Conservation (phyloP, 2,329 filamentous ascomycete species). For the Plectosphaerella cucumerina region DNA sequence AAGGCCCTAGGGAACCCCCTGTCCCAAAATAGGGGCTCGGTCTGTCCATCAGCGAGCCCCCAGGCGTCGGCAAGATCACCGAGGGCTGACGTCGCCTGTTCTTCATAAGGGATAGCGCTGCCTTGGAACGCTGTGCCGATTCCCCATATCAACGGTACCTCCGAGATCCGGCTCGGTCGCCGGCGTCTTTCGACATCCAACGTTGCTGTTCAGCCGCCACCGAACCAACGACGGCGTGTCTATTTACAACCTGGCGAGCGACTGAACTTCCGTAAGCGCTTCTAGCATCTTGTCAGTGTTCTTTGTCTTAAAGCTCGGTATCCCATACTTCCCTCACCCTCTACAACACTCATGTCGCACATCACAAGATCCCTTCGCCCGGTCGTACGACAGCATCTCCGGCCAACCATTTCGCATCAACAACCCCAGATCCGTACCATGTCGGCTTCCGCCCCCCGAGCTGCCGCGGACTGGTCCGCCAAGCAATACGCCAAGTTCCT, state of each 20-base stretch:
- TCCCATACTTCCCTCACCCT: background rate
- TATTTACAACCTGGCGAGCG: background rate
- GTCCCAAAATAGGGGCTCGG: too few relatives aligned
- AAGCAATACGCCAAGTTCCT: conserved; percentile 52
- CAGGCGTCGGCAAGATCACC: too few relatives aligned
- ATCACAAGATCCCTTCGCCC: background rate
- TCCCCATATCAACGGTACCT: background rate
- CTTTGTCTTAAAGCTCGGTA: too few relatives aligned
- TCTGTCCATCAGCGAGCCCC: too few relatives aligned
- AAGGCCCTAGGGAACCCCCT: too few relatives aligned
- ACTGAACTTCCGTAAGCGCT: background rate
- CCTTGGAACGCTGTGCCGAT: too few relatives aligned
- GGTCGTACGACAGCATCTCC: background rate
- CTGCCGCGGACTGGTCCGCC: conserved; percentile 45
- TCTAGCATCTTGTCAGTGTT: background rate
- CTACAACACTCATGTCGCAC: background rate
- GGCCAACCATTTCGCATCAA: background rate
- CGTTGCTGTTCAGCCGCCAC: background rate
- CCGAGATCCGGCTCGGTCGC: background rate
- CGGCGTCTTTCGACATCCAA: background rate
- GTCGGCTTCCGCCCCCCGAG: background rate
- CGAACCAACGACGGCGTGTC: background rate
- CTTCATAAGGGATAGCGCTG: too few relatives aligned
- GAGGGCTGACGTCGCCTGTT: too few relatives aligned
- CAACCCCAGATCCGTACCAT: background rate